These are phyloP conservation scores for Termitomyces sp. DNA, from an alignment of 768 basidiomycete genomes.

Conservation along the genomic window DNA sequence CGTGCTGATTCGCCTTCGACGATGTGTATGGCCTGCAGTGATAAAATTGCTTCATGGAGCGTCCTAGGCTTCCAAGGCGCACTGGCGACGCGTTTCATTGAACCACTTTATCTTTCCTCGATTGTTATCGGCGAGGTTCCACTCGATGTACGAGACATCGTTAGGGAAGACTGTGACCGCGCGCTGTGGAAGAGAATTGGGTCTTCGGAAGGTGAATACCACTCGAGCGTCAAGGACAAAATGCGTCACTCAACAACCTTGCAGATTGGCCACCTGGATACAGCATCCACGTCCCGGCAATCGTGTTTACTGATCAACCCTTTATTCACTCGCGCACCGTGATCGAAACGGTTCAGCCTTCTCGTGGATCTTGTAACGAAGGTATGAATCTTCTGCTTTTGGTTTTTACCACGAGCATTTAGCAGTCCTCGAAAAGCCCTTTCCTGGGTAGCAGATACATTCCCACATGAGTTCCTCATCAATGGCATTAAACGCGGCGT, in stretches of 20 bases:
- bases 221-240: background rate
- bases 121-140: constrained; percentile 76
- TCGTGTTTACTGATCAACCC: constrained; percentile 53
- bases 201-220: constrained; percentile 32
- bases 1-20: constrained; percentile 85
- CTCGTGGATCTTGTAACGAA: constrained; percentile 60
- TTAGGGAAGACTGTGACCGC: constrained; percentile 59
- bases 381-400: constrained; percentile 33
- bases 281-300: constrained; percentile 38
- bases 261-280: constrained; percentile 47
- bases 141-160: constrained; percentile 27
- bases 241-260: background rate
- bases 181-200: constrained; percentile 61
- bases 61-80: constrained; percentile 85
- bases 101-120: constrained; percentile 58
- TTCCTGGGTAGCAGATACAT: constrained; percentile 59
- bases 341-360: constrained; percentile 20
- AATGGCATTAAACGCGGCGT: constrained; percentile 80
- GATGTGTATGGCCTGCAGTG: constrained; percentile 86
- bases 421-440: constrained; percentile 43
- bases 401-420: background rate
- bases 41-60: constrained; percentile 89
- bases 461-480: constrained; percentile 60
- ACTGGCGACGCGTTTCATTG: constrained; percentile 48
- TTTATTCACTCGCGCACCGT: constrained; percentile 55